These are phyloP conservation scores for Cornus florida DNA, from an alignment of 148 eudicot genomes.

Conservation along the genomic window DNA sequence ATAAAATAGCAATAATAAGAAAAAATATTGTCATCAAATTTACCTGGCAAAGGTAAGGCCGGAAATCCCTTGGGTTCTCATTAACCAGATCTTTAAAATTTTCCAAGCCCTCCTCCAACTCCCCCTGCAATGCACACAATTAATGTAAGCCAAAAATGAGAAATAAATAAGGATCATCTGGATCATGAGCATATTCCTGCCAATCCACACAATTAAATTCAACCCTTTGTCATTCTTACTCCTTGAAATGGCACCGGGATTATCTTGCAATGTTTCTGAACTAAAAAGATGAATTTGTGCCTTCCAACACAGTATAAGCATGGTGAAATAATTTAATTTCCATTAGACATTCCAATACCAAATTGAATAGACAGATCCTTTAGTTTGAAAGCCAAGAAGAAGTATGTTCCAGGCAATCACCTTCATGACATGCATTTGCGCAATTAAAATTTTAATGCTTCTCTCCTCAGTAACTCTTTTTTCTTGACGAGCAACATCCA, in stretches of 20 bases:
- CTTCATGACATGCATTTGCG: constrained; percentile 87
- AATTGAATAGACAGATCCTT: neutral
- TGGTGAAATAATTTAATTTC: neutral
- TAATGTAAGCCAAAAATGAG: neutral
- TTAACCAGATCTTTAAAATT: constrained; percentile 52
- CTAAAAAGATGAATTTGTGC: neutral
- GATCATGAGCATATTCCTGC: neutral
- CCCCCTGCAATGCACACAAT: constrained; percentile 53
- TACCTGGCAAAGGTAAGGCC: constrained; percentile 98
- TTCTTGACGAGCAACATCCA: constrained; percentile 56
- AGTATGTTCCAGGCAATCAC: constrained; percentile 33
- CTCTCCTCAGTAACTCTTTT: constrained; percentile 79
- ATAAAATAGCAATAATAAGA: neutral
- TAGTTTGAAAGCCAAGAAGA: neutral
- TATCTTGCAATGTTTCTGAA: neutral
- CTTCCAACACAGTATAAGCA: neutral
- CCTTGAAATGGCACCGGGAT: neutral
- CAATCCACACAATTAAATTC: neutral
- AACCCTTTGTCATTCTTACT: neutral
- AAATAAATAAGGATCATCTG: neutral
- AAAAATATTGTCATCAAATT: neutral
- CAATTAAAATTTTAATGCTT: constrained; percentile 80
- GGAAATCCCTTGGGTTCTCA: constrained; percentile 91
- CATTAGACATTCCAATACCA: neutral
- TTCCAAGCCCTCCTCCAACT: constrained; percentile 76